Base-by-base conservation (phyloP, 176 grass and related monocot genomes). In the Aegilops umbellulata region DNA sequence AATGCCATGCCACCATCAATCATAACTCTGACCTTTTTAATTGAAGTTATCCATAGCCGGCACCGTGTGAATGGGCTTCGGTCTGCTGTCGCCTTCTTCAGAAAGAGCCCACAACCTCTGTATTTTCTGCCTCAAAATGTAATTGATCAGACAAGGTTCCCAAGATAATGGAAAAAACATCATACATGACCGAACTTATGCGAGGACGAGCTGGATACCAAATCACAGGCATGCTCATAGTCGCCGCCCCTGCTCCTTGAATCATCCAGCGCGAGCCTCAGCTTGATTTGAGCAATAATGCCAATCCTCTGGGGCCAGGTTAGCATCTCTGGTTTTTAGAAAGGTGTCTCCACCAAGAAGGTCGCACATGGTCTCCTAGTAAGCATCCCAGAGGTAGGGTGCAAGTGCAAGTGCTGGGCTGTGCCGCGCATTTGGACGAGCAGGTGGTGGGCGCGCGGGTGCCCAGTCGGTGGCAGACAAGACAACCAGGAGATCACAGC, bases 11-110 rank as follows among this genome's bases (percentile, higher is more conserved):
- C 79, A 74, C 29, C 81, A 58, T n/a, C 26, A 39, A 58, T 36
- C 22, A 25, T 76, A 75, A 66, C 76, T 85, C 88, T 89, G n/a
- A 90, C 69, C 62, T 85, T 85, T 69, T 68, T 10, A 42, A 20
- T 60, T 29, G 69, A 86, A 68, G 69, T 74, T 69, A 65, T 17
- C 69, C 83, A 7, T 12, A 47, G 9, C 19, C 80, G 12, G 76
- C 73, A 69, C 34, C 63, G 0, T 57, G 27, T 60, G 65, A 78
- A 46, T 78, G 72, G 47, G 46, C 34, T 3, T 19, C 29, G 42
- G 41, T 74, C 14, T 61, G 47, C 7, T 44, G 53, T 60, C 62
- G 23, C 60, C 62, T 47, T 86, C 70, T 70, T 90, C 70, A 5
- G 7, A 61, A 36, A 60, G 47, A 81, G 22, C 46, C 22, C 39